Evolutionary conservation across 129 eudicot species (phyloP), one percentile per base, ranked within the genome.

Genomic region (Mikania micrantha): DNA sequence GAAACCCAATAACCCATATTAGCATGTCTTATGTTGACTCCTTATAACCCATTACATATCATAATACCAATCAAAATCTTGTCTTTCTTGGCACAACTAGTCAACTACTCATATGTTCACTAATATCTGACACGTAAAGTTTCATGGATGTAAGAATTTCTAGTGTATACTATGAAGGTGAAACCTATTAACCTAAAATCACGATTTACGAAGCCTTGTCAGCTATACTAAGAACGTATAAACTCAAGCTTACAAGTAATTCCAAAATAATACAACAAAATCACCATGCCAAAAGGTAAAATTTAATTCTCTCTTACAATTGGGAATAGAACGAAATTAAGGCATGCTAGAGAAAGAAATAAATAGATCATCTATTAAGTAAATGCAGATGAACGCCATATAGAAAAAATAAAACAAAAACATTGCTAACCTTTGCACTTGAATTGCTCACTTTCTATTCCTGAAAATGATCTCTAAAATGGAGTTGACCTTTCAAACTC

Each of bases 31-130:
- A 61, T 11, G 3, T 47, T 0, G 5, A 60, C 20, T 47, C 77
- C 34, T 47, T 9, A 42, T 32, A 60, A 45, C 61, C 17, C 21
- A 22, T 15, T 61, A 34, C 28, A 62, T 44, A 62, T 62, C 20
- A 58, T 29, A 7, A 59, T 59, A 31, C 21, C 53, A 48, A 63
- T 72, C 60, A 62, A 47, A 29, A 49, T 73, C 13, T 73, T 16
- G 25, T 49, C 53, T 63, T n/a, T n/a, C n/a, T n/a, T n/a, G n/a
- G n/a, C n/a, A n/a, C n/a, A 63, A 21, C 7, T 36, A 71, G 21
- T 25, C 4, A 62, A 50, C 2, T 38, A 54, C 40, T 24, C 45
- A 39, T 52, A 20, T 19, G 19, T n/a, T 31, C 58, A 25, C 72
- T 49, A 36, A 27, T 53, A 20, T 52, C 72, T 19, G 10, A 63